phyloP scores from a whole-genome alignment of 2,329 filamentous ascomycete genomes.

The Aspergillus pseudoterreus region DNA sequence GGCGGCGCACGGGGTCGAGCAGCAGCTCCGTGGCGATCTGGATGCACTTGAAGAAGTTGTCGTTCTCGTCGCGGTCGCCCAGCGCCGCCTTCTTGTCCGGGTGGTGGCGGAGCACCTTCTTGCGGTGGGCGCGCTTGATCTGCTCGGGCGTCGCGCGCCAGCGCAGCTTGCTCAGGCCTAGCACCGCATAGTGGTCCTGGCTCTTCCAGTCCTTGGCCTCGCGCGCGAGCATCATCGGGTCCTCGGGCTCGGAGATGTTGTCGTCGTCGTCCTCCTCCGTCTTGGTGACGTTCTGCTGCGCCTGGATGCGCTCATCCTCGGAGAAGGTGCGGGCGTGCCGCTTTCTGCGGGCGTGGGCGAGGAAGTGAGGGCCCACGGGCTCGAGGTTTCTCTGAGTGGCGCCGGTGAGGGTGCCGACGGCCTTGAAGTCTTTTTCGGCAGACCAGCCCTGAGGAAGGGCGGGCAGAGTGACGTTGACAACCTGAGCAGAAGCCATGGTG shows the following conservation, averaged over 20 bases:
- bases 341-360: slow-evolving; percentile 89
- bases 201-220: slow-evolving; percentile 99
- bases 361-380: slow-evolving; percentile 94
- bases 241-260: slow-evolving; percentile 91
- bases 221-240: slow-evolving; percentile 83
- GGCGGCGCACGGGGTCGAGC: slow-evolving; percentile 83
- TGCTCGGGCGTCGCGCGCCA: slow-evolving; percentile 93
- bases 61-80: slow-evolving; percentile 77
- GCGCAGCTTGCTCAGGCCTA: slow-evolving; percentile 88
- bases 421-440: slow-evolving; percentile 84
- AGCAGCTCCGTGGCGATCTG: slow-evolving; percentile 96
- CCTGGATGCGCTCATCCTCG: slow-evolving; percentile 96
- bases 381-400: slow-evolving; percentile 85
- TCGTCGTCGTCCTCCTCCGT: slow-evolving; percentile 85
- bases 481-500: slow-evolving; percentile 60
- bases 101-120: slow-evolving; percentile 99
- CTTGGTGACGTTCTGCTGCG: slow-evolving; percentile 91
- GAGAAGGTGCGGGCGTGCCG: slow-evolving; percentile 97
- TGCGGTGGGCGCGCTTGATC: slow-evolving; percentile 98
- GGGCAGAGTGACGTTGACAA: slow-evolving; percentile 55
- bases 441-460: slow-evolving; percentile 76
- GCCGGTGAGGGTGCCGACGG: slow-evolving; percentile 69
- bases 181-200: slow-evolving; percentile 97
- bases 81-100: slow-evolving; percentile 97
- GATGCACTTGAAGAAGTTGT: slow-evolving; percentile 99